phyloP scores from a whole-genome alignment of 306 rosid species.

The Fragaria nilgerrensis region DNA sequence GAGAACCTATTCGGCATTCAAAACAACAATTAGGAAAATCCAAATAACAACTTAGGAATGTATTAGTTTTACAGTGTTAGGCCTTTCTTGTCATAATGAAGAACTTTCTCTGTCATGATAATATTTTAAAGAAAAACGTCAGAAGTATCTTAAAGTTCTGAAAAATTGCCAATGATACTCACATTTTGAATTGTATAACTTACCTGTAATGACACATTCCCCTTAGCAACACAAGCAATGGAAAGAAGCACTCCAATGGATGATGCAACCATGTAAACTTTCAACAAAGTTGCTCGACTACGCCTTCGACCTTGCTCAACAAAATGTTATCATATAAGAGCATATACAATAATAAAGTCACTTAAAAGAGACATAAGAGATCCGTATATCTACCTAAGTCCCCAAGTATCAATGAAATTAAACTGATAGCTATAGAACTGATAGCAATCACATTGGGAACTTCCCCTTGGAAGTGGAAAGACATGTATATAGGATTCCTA shows the following conservation, averaged over 20 bases:
- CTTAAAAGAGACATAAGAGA: slow-evolving; percentile 8
- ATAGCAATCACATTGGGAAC: slow-evolving; percentile 44
- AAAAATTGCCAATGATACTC: neutral
- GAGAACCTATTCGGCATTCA: slow-evolving; percentile 29
- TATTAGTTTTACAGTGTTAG: neutral
- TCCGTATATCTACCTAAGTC: slow-evolving; percentile 53
- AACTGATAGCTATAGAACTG: slow-evolving; percentile 43
- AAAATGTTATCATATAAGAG: neutral
- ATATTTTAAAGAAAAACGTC: neutral
- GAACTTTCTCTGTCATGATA: neutral
- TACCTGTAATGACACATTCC: slow-evolving; percentile 56
- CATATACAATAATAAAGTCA: slow-evolving; percentile 1
- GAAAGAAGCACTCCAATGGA: slow-evolving; percentile 36
- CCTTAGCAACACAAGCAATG: slow-evolving; percentile 37
- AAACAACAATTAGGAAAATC: neutral
- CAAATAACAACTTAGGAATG: neutral
- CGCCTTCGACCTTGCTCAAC: slow-evolving; percentile 67
- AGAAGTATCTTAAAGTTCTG: neutral
- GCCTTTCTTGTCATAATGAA: neutral
- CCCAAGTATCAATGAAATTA: slow-evolving; percentile 44
- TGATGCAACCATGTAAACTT: slow-evolving; percentile 50
- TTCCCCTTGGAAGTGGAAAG: slow-evolving; percentile 34
- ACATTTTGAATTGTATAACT: neutral
- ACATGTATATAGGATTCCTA: slow-evolving; percentile 42
- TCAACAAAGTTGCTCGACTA: slow-evolving; percentile 52